phyloP scores from a whole-genome alignment of 2,329 filamentous ascomycete genomes.

The Nigrospora oryzae region DNA sequence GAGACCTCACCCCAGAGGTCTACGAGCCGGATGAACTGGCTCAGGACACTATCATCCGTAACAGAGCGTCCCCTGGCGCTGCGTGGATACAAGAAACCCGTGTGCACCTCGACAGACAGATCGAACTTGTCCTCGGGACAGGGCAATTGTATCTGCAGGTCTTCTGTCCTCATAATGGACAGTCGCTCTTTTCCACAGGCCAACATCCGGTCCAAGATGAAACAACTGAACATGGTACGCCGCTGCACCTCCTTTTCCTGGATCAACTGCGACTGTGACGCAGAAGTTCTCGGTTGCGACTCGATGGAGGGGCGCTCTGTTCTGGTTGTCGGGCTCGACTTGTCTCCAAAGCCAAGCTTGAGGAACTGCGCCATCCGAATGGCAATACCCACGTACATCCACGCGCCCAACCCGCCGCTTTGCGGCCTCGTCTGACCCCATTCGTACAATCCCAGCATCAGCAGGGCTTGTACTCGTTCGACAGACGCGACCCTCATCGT shows the following conservation, averaged over 20 bases:
- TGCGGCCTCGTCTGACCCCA: constrained; percentile 53
- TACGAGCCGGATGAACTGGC: constrained; percentile 49
- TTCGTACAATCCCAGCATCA: constrained; percentile 66
- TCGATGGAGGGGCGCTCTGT: constrained; percentile 2
- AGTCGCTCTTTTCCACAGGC: constrained; percentile 55
- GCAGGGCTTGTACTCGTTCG: constrained; percentile 56
- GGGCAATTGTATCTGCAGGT: constrained; percentile 57
- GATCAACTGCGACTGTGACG: constrained; percentile 24
- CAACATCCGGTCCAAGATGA: constrained; percentile 63
- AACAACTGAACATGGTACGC: constrained; percentile 68
- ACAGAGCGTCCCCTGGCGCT: constrained; percentile 13
- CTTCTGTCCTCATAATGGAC: constrained; percentile 48
- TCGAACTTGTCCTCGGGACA: constrained; percentile 59
- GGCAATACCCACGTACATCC: constrained; percentile 58
- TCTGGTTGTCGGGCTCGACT: constrained; percentile 14
- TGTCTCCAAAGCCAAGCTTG: constrained; percentile 50
- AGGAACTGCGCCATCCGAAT: constrained; percentile 56
- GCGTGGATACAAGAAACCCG: constrained; percentile 33
- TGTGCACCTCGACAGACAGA: constrained; percentile 48
- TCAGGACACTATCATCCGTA: constrained; percentile 37
- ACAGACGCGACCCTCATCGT: constrained; percentile 45
- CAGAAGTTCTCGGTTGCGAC: constrained; percentile 10
- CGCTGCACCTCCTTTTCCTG: constrained; percentile 56
- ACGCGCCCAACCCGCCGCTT: constrained; percentile 48
- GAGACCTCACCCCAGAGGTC: constrained; percentile 52